These are phyloP conservation scores for Microdochium trichocladiopsis DNA, from an alignment of 2,329 filamentous ascomycete species.

Conservation along the genomic window DNA sequence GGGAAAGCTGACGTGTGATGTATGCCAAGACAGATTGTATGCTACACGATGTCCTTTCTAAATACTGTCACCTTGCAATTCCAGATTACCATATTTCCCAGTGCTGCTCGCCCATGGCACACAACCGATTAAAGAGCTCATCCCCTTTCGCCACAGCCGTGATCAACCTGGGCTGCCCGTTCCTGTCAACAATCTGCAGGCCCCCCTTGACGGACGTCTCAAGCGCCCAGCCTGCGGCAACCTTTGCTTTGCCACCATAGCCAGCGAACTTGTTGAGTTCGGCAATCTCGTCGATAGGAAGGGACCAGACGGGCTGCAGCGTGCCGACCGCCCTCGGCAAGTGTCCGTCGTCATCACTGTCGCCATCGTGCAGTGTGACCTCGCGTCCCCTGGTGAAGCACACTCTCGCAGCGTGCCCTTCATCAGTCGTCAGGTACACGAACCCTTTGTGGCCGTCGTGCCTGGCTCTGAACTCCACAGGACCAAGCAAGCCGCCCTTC, in stretches of 20 bases:
- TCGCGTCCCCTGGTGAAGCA: background rate
- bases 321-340: background rate
- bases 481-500: background rate
- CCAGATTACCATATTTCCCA: background rate
- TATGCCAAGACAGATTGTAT: too few species aligned
- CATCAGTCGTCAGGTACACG: background rate
- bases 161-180: background rate
- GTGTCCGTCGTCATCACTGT: background rate
- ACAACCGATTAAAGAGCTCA: background rate
- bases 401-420: background rate
- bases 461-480: background rate
- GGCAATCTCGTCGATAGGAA: conserved; percentile 1
- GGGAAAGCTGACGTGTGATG: too few species aligned
- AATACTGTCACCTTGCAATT: too few species aligned
- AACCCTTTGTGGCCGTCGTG: background rate
- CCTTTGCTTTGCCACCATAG: conserved; percentile 1
- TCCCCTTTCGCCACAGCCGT: background rate
- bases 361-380: background rate
- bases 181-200: conserved; percentile 1
- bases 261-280: conserved; percentile 1
- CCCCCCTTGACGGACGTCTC: background rate
- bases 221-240: background rate
- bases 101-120: background rate
- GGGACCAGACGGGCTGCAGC: background rate
- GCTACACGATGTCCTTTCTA: too few species aligned